A percentile compares a stretch with the other conserved stretches of the same genome.
Conservation (phyloP, 2,329 filamentous ascomycete genomes). For the Ophiostoma perfectum region DNA sequence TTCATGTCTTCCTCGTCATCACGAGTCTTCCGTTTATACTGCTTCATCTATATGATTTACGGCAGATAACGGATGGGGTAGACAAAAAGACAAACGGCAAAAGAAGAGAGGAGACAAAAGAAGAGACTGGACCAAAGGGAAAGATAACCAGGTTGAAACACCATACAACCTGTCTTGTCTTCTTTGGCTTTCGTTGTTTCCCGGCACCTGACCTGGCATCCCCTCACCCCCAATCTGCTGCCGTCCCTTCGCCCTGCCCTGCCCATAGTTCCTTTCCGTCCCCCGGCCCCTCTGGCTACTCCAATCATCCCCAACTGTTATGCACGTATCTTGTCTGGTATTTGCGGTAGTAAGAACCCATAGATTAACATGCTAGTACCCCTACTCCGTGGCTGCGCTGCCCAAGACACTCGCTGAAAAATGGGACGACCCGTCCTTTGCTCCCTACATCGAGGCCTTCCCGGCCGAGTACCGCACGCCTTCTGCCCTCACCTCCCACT, state of each 20-base stretch:
- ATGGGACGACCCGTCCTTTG: slow-evolving; percentile 62
- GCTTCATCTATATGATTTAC: background rate
- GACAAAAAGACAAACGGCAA: background rate
- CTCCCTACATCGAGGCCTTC: slow-evolving; percentile 64
- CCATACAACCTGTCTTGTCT: background rate
- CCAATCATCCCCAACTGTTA: background rate
- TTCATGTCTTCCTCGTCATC: background rate
- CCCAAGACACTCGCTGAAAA: slow-evolving; percentile 57
- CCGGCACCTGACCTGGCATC: background rate
- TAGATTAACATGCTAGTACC: slow-evolving; percentile 52
- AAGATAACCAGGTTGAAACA: background rate
- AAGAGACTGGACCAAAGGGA: background rate
- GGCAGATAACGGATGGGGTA: background rate
- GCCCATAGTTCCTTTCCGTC: background rate
- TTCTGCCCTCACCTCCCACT: slow-evolving; percentile 58
- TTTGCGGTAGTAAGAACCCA: too few relatives aligned
- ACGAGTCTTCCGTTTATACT: background rate
- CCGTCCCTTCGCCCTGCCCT: background rate
- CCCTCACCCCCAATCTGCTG: background rate
- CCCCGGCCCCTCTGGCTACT: background rate
- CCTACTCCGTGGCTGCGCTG: slow-evolving; percentile 65
- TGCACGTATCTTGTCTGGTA: too few relatives aligned
- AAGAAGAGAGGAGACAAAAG: background rate
- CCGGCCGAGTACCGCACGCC: slow-evolving; percentile 59
- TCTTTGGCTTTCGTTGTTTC: slow-evolving; percentile 1